These are phyloP conservation scores for Moniliophthora roreri DNA, from an alignment of 1,284 basidiomycete species.

Conservation along the genomic window DNA sequence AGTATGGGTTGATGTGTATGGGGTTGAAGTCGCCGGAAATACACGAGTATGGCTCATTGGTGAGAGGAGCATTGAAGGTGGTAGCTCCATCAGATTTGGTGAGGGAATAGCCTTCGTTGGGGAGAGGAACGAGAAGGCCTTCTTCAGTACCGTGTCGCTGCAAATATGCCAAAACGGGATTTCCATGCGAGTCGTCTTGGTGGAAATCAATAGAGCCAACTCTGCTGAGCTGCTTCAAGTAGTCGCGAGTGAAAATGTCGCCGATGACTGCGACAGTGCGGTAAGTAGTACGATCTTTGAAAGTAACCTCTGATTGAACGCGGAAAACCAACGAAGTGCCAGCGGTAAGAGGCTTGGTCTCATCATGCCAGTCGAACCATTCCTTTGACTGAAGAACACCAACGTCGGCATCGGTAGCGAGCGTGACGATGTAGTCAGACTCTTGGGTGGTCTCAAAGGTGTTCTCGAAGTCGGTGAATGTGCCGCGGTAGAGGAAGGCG, in stretches of 20 bases:
- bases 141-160: constrained; percentile 86
- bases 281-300: constrained; percentile 90
- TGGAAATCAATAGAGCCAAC: constrained; percentile 88
- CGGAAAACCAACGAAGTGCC: constrained; percentile 91
- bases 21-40: constrained; percentile 97
- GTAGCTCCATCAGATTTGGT: constrained; percentile 57
- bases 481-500: constrained; percentile 95
- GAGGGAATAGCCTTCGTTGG: constrained; percentile 86
- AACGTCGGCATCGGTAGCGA: constrained; percentile 79
- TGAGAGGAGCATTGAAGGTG: constrained; percentile 75
- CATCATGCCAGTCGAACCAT: constrained; percentile 97
- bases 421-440: constrained; percentile 80
- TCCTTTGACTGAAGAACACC: constrained; percentile 95
- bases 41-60: constrained; percentile 94
- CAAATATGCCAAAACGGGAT: constrained; percentile 92
- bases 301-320: constrained; percentile 81
- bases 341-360: constrained; percentile 73
- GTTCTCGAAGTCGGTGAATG: constrained; percentile 91
- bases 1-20: constrained; percentile 99
- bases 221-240: constrained; percentile 83
- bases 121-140: constrained; percentile 76
- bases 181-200: constrained; percentile 86
- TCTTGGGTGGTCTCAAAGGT: constrained; percentile 94
- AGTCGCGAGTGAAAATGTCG: constrained; percentile 82
- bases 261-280: constrained; percentile 83